Base-by-base conservation (phyloP, 805 yeast genomes). In the Komagataella kurtzmanii region DNA sequence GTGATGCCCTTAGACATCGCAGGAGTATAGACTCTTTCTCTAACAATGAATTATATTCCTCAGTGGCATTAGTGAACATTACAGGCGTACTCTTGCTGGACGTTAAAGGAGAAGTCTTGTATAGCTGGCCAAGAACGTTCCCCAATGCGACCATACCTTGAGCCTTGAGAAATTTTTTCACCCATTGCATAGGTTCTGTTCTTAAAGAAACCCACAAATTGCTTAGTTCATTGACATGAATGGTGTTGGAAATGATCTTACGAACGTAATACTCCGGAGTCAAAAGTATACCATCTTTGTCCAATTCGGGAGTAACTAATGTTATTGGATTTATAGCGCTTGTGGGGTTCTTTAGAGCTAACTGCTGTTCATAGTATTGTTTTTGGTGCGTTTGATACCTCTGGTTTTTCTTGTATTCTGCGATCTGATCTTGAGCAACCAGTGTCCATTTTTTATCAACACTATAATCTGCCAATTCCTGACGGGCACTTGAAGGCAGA, bases 111-210 rank as follows among this genome's bases (percentile, higher is more conserved):
- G 57, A 60, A 2, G 71, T 65, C 51, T 61, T 66, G 60, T 68
- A 65, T 14, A 68, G 53, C 44, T 61, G 65, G 44, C 59, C 58
- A 51, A 93, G 71, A 46, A 85, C 86, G 30, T 85, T 81, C 30
- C 93, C 84, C 53, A 93, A 74, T 0, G 95, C 90, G 3, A 87
- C 79, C 54, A 88, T 96, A 45, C 99, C 99, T 65, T 91, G 97
- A 50, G 81, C 76, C 53, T 79, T 83, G 17, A 93, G 73, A 60
- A 93, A 93, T 21, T 73, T 77, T 53, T 82, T 77, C 1, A 90
- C 96, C 99, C 99, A 93, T 44, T 71, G 76, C 43, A 67, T 54
- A 46, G 66, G 68, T 62, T 91, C 98, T 0, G 98, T 88, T 56
- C 98, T 79, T 46, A 91, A 71, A 48, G 96, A 88, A 5, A 93